Conservation (phyloP, 2,329 filamentous ascomycete species). For the Penicillium sp. region DNA sequence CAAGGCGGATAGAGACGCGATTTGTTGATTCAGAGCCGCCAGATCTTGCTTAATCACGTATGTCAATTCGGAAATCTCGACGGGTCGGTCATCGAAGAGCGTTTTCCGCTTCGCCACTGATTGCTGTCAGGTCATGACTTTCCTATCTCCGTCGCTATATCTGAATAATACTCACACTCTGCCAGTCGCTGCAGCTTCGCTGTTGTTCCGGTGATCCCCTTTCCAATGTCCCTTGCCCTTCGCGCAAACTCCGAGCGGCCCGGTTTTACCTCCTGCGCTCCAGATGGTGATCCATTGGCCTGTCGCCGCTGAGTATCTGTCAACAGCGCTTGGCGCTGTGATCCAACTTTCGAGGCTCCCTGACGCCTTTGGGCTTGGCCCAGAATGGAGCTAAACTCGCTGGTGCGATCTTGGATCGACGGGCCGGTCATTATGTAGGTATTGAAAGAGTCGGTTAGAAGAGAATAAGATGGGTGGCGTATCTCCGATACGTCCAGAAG, state of each 20-base stretch:
- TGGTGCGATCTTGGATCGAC: conserved; percentile 94
- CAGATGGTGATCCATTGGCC: conserved; percentile 62
- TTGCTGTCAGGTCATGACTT: neutral
- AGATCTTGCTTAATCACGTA: conserved; percentile 98
- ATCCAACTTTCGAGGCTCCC: conserved; percentile 71
- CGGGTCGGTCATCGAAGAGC: conserved; percentile 92
- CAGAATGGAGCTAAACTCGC: conserved; percentile 91
- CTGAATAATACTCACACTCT: conserved; percentile 59
- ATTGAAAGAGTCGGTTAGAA: neutral
- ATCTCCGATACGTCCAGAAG: neutral
- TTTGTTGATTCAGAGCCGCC: conserved; percentile 80
- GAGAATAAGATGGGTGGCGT: neutral
- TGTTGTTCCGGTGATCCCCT: conserved; percentile 89
- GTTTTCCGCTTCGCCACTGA: conserved; percentile 92
- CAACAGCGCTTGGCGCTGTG: conserved; percentile 79
- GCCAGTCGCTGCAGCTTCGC: conserved; percentile 92
- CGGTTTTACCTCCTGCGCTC: conserved; percentile 46
- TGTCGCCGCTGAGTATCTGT: conserved; percentile 64
- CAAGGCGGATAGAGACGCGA: conserved; percentile 76
- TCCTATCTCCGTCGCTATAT: neutral
- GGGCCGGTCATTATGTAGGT: conserved; percentile 51
- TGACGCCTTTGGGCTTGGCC: conserved; percentile 80
- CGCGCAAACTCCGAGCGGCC: conserved; percentile 88
- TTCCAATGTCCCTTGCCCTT: conserved; percentile 85
- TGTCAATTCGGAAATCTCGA: conserved; percentile 95